Base-by-base conservation (phyloP, 371 early-diverging fungal species). In the Mortierella sp. region DNA sequence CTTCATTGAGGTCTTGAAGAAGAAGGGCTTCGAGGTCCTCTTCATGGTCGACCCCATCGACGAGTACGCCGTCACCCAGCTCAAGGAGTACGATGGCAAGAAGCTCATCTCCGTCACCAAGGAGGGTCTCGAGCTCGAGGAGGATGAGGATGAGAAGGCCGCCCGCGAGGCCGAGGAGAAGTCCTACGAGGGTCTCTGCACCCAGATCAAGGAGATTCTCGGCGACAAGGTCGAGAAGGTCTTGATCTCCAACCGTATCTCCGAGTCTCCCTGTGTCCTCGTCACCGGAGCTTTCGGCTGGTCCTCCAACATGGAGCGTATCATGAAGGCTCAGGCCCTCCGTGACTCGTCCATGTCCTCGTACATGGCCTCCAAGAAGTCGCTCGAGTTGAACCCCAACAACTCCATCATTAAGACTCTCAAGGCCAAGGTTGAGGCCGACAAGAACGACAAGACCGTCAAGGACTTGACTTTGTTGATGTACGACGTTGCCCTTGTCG, bases 221-320 rank as follows among this genome's bases (percentile, higher is more conserved):
- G 98, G 98, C 81, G 98, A 98, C 88, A 95, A 96, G 93, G 97
- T 99, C 79, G 99, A 99, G 93, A 99, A 99, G 96, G 99, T 99
- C n/a, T 70, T 94, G 51, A 90, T 98, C 85, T 98, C 98, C 85
- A 94, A 95, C 94, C 96, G 98, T 90, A 95, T 99, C 88, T 92
- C 93, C 86, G 95, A 97, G 89, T 97, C 98, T 55, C 99, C 99
- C 43, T 98, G 98, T 91, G 97, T 98, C 71, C 93, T 99, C 78
- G 97, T 98, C 86, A 98, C 99, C 71, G 97, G 98, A 79, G 98
- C 98, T 89, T 98, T 96, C 87, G 99, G 99, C 76, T 98, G 99
- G 98, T 97, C 99, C 51, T 98, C 98, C 88, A 98, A 98, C 95
- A 98, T 98, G 98, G 99, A 99, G 91, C 96, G 98, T 91, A 99